Percentiles rank a stretch among this genome's conserved stretches.
These are phyloP conservation scores for Boeremia exigua DNA, from an alignment of 2,329 filamentous ascomycete species.

Conservation along the genomic window DNA sequence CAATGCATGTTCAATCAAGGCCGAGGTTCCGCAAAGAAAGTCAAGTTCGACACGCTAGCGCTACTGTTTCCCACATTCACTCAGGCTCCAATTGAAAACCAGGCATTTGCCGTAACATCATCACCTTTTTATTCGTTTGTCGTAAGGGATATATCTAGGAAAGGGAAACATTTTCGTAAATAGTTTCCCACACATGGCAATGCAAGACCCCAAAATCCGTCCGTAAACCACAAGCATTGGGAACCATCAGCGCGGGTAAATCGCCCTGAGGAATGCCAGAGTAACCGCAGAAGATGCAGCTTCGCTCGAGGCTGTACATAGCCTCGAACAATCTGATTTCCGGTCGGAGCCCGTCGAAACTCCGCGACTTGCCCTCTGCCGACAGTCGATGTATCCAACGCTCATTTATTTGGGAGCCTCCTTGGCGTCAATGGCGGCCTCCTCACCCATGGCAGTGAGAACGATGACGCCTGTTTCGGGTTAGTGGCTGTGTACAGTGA, in stretches of 20 bases:
- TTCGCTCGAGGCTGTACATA: constrained; percentile 32
- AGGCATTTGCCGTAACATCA: constrained; percentile 39
- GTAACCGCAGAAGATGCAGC: constrained; percentile 34
- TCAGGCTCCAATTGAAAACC: constrained; percentile 28
- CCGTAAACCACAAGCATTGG: constrained; percentile 46
- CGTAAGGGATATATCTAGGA: constrained; percentile 45
- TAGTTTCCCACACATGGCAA: constrained; percentile 47
- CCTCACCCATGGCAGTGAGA: constrained; percentile 95
- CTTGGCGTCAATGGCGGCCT: constrained; percentile 91
- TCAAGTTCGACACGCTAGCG: constrained; percentile 32
- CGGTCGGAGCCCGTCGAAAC: constrained; percentile 32
- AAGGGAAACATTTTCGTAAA: constrained; percentile 42
- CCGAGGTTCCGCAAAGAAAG: background rate
- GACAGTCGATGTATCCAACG: constrained; percentile 35
- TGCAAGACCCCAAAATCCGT: constrained; percentile 48
- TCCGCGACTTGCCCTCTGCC: constrained; percentile 36
- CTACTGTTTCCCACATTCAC: constrained; percentile 32
- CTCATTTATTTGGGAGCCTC: constrained; percentile 70
- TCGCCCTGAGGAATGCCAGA: constrained; percentile 40
- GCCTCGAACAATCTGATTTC: constrained; percentile 29
- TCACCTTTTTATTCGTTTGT: constrained; percentile 47
- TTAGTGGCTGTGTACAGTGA: constrained; percentile 21
- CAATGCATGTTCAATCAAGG: background rate
- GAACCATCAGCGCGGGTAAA: constrained; percentile 39
- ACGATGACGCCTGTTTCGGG: constrained; percentile 78